Conservation (phyloP, 148 eudicot species). For the Agrostemma githago region DNA sequence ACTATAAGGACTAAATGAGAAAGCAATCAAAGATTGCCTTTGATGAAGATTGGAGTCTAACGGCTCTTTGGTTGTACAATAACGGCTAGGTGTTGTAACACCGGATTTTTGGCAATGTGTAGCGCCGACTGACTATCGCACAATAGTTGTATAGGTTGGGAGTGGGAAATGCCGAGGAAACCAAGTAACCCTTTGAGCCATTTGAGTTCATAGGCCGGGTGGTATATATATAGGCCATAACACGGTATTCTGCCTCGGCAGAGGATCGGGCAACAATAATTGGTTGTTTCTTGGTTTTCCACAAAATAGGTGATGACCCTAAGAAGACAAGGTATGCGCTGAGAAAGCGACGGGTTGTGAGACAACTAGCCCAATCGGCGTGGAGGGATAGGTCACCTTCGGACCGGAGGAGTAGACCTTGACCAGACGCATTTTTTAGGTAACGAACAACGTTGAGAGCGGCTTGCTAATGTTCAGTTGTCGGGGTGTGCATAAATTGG, state of each 20-base stretch:
- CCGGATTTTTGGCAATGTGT: neutral
- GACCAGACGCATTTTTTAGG: neutral
- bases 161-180: neutral
- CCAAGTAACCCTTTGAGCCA: neutral
- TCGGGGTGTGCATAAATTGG: neutral
- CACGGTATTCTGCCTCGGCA: no score
- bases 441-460: neutral
- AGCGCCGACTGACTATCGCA: neutral
- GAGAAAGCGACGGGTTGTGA: no score
- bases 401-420: neutral
- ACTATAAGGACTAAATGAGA: no score
- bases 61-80: no score
- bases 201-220: neutral
- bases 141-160: neutral
- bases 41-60: no score
- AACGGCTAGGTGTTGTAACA: neutral
- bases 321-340: no score
- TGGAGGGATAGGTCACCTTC: neutral
- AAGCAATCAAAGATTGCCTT: no score
- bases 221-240: no score
- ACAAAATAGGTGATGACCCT: no score
- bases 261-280: no score
- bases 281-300: no score
- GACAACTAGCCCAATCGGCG: no score
- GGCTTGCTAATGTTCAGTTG: neutral